Evolutionary conservation across 257 asterid species (phyloP).

Genomic region (Solanum medicagineum): DNA sequence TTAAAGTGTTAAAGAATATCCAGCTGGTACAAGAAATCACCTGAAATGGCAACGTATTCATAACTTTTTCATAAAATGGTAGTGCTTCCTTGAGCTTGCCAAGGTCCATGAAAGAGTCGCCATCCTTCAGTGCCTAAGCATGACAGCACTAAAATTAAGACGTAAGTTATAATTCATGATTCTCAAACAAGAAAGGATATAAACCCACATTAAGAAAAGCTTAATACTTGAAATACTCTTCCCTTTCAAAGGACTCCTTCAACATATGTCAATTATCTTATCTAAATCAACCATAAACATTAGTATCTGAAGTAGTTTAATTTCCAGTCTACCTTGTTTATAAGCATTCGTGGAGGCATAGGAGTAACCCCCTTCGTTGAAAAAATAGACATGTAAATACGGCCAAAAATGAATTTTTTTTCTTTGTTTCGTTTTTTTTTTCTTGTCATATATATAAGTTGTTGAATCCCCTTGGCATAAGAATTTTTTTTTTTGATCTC

Average conservation of each 20-base stretch:
- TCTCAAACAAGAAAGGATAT: conserved; percentile 2
- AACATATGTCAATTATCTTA: neutral
- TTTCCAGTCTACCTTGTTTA: neutral
- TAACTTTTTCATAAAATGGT: conserved; percentile 56
- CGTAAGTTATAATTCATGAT: conserved; percentile 28
- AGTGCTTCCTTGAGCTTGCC: conserved; percentile 75
- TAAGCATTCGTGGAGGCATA: neutral
- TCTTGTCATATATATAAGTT: neutral
- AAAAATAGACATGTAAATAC: neutral
- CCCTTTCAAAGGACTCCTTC: neutral
- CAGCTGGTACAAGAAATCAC: conserved; percentile 11
- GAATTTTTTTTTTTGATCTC: neutral
- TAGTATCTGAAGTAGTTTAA: neutral
- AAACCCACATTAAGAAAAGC: neutral
- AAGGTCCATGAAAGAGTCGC: conserved; percentile 72
- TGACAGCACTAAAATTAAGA: conserved; percentile 58
- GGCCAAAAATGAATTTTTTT: neutral
- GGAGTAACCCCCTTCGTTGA: neutral
- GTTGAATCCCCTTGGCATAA: neutral
- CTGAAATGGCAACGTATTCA: conserved; percentile 69
- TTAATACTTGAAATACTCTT: neutral
- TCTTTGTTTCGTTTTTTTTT: neutral
- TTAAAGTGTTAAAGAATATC: neutral
- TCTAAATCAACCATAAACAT: neutral
- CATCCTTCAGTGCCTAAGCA: conserved; percentile 72